These are phyloP conservation scores for Saccharomycopsis microspora DNA, from an alignment of 805 yeast species.

Conservation along the genomic window DNA sequence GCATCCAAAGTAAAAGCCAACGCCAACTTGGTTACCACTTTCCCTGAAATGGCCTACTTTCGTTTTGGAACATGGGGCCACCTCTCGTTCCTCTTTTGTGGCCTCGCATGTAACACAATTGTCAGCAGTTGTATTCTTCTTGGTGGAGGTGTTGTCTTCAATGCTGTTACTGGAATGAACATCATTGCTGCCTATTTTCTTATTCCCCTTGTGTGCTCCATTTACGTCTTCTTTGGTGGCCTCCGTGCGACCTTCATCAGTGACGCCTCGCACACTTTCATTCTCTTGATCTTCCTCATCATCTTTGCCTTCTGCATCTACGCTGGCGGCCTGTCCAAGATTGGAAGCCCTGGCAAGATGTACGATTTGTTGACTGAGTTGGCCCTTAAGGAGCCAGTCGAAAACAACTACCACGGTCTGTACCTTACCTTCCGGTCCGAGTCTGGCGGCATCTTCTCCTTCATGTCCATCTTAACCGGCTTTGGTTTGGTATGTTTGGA, in stretches of 20 bases:
- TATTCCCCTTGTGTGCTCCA: constrained; percentile 36
- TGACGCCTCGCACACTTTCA: constrained; percentile 39
- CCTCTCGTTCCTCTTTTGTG: constrained; percentile 27
- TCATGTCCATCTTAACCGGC: constrained; percentile 25
- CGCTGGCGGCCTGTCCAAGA: constrained; percentile 22
- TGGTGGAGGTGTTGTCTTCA: constrained; percentile 34
- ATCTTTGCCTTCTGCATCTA: constrained; percentile 26
- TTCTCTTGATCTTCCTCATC: constrained; percentile 29
- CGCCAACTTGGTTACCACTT: constrained; percentile 29
- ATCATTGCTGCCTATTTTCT: constrained; percentile 35
- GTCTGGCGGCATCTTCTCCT: constrained; percentile 23
- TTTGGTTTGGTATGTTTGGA: constrained; percentile 28
- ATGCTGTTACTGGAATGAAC: constrained; percentile 32
- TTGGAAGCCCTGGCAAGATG: constrained; percentile 35
- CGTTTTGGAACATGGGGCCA: constrained; percentile 32
- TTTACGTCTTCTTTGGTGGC: constrained; percentile 42
- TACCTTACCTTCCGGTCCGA: constrained; percentile 28
- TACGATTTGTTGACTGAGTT: constrained; percentile 30
- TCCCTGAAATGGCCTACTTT: constrained; percentile 29
- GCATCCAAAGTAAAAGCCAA: constrained; percentile 27
- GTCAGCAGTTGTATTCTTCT: constrained; percentile 30
- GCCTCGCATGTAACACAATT: constrained; percentile 29
- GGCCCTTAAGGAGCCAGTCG: constrained; percentile 24
- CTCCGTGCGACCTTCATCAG: constrained; percentile 41
- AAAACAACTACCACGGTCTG: constrained; percentile 25